Base-by-base conservation (phyloP, 352 stramenopile genomes). In the Phytophthora pisi region DNA sequence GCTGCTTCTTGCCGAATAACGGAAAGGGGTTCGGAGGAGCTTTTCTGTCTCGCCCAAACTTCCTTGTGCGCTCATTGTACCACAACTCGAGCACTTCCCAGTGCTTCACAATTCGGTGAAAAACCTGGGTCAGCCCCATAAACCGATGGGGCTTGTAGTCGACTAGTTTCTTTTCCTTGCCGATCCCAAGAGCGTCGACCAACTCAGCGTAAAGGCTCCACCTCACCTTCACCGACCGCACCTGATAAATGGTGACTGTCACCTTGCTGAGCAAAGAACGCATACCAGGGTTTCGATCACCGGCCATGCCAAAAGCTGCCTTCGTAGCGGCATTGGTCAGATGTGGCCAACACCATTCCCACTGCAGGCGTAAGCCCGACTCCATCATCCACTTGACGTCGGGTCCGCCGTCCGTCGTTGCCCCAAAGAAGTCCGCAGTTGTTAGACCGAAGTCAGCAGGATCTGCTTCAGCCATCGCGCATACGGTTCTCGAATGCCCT, bases 141-240 rank as follows among this genome's bases (percentile, higher is more conserved):
- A 64, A 51, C 0, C 45, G 45, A 23, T 64, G 57, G 2, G 57
- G 57, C 4, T 56, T 64, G 23, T 56, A 64, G 15, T 64, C 20
- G 10, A 64, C 20, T 5, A 64, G 46, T 9, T 50, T 63, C 7
- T 26, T 54, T 9, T 46, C 56, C 31, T 63, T 63, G 8, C 57
- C 45, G 16, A 63, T 13, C 2, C 57, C 45, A 49, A 63, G 46
- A 3, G 40, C 11, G 8, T 9, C 30, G 43, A 50, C 23, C 24
- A 56, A 30, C 20, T 55, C 18, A 11, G 31, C 43, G 28, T 63
- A 63, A 13, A 63, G 28, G 15, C 38, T 31, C 8, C 57, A 18
- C 57, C 56, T 40, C 3, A 55, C 45, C n/a, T 56, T 43, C 43
- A 54, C 30, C 9, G 8, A 50, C 8, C 45, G 18, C 1, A 63